Evolutionary conservation across 2,329 filamentous ascomycete species (phyloP).

Genomic region (Microcyclosporella mali): DNA sequence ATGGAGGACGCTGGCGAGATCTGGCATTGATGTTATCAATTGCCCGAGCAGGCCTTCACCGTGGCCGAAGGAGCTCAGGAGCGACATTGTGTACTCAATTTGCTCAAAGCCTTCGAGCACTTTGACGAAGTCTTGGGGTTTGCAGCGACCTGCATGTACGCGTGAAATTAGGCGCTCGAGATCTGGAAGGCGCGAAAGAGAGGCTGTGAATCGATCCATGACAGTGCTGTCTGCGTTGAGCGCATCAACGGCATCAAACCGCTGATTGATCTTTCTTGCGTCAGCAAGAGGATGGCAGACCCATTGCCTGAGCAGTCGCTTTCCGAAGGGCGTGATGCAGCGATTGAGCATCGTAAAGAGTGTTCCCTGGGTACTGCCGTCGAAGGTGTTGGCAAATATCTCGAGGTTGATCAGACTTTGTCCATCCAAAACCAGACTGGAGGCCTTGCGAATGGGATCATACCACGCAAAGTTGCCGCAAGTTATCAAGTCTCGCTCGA

Average conservation of each 20-base stretch:
- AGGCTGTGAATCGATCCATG: constrained; percentile 80
- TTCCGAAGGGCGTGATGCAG: constrained; percentile 94
- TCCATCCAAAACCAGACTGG: constrained; percentile 85
- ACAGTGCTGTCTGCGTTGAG: constrained; percentile 76
- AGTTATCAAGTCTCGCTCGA: constrained; percentile 79
- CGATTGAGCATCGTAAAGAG: constrained; percentile 86
- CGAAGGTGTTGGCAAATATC: constrained; percentile 86
- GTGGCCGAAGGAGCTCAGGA: constrained; percentile 62
- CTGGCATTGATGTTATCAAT: constrained; percentile 77
- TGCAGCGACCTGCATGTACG: constrained; percentile 86
- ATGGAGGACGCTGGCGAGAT: constrained; percentile 65
- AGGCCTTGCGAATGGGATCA: constrained; percentile 82
- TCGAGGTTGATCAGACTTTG: constrained; percentile 98
- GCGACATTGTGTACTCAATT: constrained; percentile 86
- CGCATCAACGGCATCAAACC: constrained; percentile 88
- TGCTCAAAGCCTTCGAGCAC: constrained; percentile 96
- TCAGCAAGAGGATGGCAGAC: constrained; percentile 92
- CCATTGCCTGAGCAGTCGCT: constrained; percentile 93
- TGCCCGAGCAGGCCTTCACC: constrained; percentile 78
- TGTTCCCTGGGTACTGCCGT: constrained; percentile 78
- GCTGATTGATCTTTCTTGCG: constrained; percentile 80
- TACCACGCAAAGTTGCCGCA: constrained; percentile 90
- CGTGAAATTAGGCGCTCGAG: constrained; percentile 89
- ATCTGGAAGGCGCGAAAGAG: constrained; percentile 87
- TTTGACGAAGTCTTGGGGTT: constrained; percentile 82